A percentile compares a stretch with the other conserved stretches of the same genome.
Conservation (phyloP, 2,329 filamentous ascomycete genomes). For the Phoma sp. region DNA sequence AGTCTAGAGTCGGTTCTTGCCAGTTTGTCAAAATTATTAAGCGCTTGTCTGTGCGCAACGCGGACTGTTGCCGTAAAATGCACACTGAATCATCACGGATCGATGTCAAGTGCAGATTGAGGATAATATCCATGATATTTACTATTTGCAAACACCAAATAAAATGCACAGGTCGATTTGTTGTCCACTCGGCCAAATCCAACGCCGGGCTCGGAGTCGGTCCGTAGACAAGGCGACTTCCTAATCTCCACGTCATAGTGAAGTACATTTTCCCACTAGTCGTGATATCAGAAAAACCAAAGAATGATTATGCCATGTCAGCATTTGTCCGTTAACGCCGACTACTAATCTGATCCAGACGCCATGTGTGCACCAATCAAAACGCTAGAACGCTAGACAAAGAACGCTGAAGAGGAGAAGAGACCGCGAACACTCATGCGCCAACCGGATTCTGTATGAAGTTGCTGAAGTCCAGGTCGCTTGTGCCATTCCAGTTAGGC, state of each 20-base stretch:
- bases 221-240: conserved; percentile 8
- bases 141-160: not conserved
- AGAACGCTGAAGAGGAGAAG: conserved; percentile 29
- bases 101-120: not conserved
- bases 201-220: conserved; percentile 1
- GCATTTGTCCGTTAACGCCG: conserved; percentile 27
- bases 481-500: conserved; percentile 44
- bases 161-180: not conserved
- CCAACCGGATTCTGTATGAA: conserved; percentile 47
- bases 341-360: conserved; percentile 26
- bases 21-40: conserved; percentile 3
- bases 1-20: not conserved
- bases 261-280: conserved; percentile 22
- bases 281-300: conserved; percentile 16
- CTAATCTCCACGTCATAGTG: conserved; percentile 35
- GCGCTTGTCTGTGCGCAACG: not conserved
- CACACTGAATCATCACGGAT: not conserved
- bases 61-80: not conserved
- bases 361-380: conserved; percentile 30
- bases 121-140: conserved; percentile 6
- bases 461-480: conserved; percentile 46
- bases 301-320: not conserved
- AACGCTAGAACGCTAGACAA: conserved; percentile 46
- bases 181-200: not conserved
- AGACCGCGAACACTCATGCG: conserved; percentile 31